Base-by-base conservation (phyloP, 1,139 yeast genomes). In the Diutina ranongensis region DNA sequence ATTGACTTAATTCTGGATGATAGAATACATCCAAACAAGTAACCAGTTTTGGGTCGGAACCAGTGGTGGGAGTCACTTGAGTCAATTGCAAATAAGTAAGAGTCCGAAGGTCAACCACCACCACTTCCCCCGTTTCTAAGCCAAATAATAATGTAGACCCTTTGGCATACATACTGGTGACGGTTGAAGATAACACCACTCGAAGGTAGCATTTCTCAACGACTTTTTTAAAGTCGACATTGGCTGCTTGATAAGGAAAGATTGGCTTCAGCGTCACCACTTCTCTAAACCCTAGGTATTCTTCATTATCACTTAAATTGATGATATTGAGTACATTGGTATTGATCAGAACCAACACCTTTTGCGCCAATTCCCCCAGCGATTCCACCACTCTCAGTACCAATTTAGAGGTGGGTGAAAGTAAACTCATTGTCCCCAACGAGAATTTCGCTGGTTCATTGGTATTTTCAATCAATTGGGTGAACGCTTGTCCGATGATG, bases 361-460 rank as follows among this genome's bases (percentile, higher is more conserved):
- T 25, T 2, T 50, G 48, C 16, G 49, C 44, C 4, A 35, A 10
- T 10, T 31, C 40, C n/a, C 42, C 47, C 10, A 21, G 40, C 7
- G 16, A 15, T 16, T 16, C 27, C 1, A 44, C 20, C 12, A 45
- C 46, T 25, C 18, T 15, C 44, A 25, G 44, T 4, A 28, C 34
- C 15, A 25, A 15, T 50, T 28, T 53, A 42, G 5, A 58, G 55
- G 1, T 25, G 12, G 9, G 42, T 32, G 10, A 48, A 71, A 59
- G 28, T 72, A 51, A 52, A 81, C 76, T 0, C 83, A 80, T 0
- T 46, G 50, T 22, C 51, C 44, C 5, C 57, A 55, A 1, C 4
- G n/a, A 21, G 12, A 35, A 35, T 35, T 18, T 18, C 19, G 38
- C 22, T 35, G 13, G 25, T 18, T 5, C 4, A 13, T 5, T n/a